Conservation (phyloP, 129 eudicot species). For the Gnaphalium uliginosum region DNA sequence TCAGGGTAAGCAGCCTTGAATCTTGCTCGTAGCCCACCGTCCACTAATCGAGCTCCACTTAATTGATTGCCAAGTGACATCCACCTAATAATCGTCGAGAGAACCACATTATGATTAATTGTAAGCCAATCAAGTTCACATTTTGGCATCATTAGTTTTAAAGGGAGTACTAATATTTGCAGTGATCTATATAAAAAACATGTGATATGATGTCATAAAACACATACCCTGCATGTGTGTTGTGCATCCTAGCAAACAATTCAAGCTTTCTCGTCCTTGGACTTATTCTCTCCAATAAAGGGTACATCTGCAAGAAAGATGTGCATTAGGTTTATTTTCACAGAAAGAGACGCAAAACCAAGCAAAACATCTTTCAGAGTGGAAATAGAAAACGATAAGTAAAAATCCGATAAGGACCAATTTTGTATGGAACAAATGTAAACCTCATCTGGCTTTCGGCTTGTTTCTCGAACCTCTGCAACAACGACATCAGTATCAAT, state of each 20-base stretch:
- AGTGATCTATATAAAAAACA: background rate
- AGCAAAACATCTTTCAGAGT: background rate
- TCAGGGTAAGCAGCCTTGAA: constrained; percentile 99
- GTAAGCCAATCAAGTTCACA: background rate
- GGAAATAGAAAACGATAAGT: background rate
- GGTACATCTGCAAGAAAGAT: constrained; percentile 68
- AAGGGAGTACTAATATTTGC: background rate
- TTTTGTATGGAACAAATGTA: background rate
- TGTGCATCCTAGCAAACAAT: constrained; percentile 98
- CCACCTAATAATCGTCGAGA: constrained; percentile 56
- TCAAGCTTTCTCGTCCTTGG: constrained; percentile 98
- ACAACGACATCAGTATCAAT: constrained; percentile 98
- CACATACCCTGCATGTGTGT: constrained; percentile 92
- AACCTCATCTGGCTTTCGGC: constrained; percentile 98
- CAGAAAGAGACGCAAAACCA: background rate
- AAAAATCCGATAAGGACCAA: background rate
- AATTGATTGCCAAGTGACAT: constrained; percentile 94
- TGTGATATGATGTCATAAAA: constrained; percentile 5
- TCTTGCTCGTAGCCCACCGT: constrained; percentile 92
- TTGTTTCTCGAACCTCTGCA: constrained; percentile 99
- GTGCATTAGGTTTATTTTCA: background rate
- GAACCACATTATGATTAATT: background rate
- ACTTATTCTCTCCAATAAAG: constrained; percentile 94
- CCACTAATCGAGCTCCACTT: constrained; percentile 79
- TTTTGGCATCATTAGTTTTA: background rate